A percentile compares a stretch with the other conserved stretches of the same genome.
phyloP scores from a whole-genome alignment of 2,329 filamentous ascomycete species.

The Paraphoma chrysanthemicola region DNA sequence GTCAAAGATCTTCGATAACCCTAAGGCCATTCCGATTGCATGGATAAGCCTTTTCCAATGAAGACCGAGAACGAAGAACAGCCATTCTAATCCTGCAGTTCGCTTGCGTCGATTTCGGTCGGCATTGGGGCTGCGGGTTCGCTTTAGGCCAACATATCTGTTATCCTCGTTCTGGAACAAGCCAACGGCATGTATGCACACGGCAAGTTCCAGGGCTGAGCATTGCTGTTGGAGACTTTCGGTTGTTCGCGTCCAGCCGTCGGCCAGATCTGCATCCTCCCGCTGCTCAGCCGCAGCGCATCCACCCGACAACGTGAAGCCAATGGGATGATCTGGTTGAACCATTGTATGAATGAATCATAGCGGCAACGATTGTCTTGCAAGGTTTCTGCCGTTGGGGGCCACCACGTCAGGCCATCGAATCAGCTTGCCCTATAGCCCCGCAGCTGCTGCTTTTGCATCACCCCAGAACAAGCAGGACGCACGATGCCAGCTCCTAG shows the following conservation, averaged over 20 bases:
- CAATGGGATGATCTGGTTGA: slow-evolving; percentile 20
- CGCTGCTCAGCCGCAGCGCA: slow-evolving; percentile 7
- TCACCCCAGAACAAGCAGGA: slow-evolving; percentile 22
- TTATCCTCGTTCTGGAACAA: background rate
- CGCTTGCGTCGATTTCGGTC: slow-evolving; percentile 41
- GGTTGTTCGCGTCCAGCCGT: background rate
- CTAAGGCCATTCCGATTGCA: slow-evolving; percentile 32
- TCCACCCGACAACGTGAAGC: slow-evolving; percentile 11
- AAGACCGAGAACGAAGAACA: slow-evolving; percentile 46
- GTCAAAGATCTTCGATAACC: slow-evolving; percentile 34
- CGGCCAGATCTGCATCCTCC: slow-evolving; percentile 12
- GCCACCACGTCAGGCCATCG: slow-evolving; percentile 5
- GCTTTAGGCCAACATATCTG: slow-evolving; percentile 49
- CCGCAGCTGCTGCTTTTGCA: slow-evolving; percentile 23
- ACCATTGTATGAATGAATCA: slow-evolving; percentile 7
- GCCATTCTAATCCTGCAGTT: slow-evolving; percentile 51
- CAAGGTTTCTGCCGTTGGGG: slow-evolving; percentile 15
- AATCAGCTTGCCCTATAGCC: slow-evolving; percentile 21
- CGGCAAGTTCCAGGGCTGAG: background rate
- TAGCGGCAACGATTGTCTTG: slow-evolving; percentile 4
- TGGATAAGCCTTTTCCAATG: slow-evolving; percentile 39
- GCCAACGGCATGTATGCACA: background rate
- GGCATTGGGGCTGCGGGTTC: slow-evolving; percentile 48
- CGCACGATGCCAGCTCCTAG: slow-evolving; percentile 10
- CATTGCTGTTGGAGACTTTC: background rate